Percentiles rank a stretch among this genome's conserved stretches.
phyloP scores from a whole-genome alignment of 305 asterid genomes.

The Plantago rigida region DNA sequence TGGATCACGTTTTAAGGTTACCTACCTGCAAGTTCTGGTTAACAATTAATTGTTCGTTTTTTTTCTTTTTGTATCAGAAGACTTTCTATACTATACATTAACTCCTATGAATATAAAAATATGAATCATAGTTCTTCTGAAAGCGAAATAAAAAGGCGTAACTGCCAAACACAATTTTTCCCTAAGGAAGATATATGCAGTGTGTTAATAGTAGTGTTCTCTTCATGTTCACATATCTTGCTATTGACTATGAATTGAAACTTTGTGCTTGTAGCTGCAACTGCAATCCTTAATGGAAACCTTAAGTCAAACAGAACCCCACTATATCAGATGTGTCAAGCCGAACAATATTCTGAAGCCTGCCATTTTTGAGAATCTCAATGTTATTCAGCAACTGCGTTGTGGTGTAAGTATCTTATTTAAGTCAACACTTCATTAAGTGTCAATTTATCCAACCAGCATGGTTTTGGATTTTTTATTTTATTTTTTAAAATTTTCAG shows the following conservation, averaged over 20 bases:
- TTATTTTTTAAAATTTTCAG: neutral
- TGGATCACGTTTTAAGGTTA: conserved; percentile 93
- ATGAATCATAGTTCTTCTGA: too few relatives aligned
- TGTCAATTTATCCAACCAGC: conserved; percentile 19
- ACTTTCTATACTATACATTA: too few relatives aligned
- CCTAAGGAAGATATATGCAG: neutral
- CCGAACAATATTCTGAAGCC: conserved; percentile 94
- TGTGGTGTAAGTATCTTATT: conserved; percentile 82
- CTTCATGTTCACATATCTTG: conserved; percentile 17
- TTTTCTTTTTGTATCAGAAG: too few relatives aligned
- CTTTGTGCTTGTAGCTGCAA: conserved; percentile 69
- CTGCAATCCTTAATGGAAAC: conserved; percentile 98
- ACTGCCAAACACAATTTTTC: neutral
- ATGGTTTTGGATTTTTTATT: conserved; percentile 8
- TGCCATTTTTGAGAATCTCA: conserved; percentile 81
- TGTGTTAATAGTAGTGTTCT: conserved; percentile 8
- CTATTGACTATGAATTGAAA: conserved; percentile 25
- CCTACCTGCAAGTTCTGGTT: conserved; percentile 9
- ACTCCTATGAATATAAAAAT: too few relatives aligned
- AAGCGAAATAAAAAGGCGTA: too few relatives aligned
- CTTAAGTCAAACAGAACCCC: conserved; percentile 87
- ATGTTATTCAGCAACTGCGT: conserved; percentile 88
- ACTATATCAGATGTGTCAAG: conserved; percentile 97
- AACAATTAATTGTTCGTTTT: conserved; percentile 5
- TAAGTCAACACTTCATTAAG: conserved; percentile 24